These are phyloP conservation scores for Malassezia sp. DNA, from an alignment of 1,284 basidiomycete species.

Conservation along the genomic window DNA sequence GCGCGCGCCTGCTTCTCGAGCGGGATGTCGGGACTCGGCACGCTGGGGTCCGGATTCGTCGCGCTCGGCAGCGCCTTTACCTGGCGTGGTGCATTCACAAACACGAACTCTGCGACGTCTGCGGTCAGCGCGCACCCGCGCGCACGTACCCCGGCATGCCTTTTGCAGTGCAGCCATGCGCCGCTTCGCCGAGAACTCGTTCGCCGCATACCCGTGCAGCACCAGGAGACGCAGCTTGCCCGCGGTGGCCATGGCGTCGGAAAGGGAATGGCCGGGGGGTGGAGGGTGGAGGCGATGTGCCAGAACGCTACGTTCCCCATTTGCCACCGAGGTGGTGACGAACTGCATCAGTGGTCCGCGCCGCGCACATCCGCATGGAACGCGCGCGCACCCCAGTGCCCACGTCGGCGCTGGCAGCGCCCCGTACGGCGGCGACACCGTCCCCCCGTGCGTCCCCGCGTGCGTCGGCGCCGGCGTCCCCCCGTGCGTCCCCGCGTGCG, in stretches of 20 bases:
- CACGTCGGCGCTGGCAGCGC: no score
- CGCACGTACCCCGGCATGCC: conserved; percentile 23
- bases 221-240: conserved; percentile 33
- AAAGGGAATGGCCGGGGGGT: background rate
- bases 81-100: conserved; percentile 36
- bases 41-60: conserved; percentile 13
- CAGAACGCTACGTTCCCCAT: background rate
- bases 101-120: conserved; percentile 41
- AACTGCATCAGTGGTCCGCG: background rate
- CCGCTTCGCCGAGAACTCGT: conserved; percentile 29
- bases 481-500: background rate
- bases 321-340: background rate
- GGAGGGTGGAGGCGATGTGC: background rate
- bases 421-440: background rate
- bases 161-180: conserved; percentile 37
- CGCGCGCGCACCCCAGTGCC: background rate
- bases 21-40: conserved; percentile 33
- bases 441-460: no score
- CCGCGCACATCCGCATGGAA: background rate
- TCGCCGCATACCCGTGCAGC: conserved; percentile 43
- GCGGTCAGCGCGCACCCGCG: background rate
- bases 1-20: conserved; percentile 42
- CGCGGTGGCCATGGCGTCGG: background rate
- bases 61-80: conserved; percentile 21
- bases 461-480: background rate